phyloP scores from a whole-genome alignment of 371 early-diverging fungal genomes.

The Syncephalastrum contaminatum region DNA sequence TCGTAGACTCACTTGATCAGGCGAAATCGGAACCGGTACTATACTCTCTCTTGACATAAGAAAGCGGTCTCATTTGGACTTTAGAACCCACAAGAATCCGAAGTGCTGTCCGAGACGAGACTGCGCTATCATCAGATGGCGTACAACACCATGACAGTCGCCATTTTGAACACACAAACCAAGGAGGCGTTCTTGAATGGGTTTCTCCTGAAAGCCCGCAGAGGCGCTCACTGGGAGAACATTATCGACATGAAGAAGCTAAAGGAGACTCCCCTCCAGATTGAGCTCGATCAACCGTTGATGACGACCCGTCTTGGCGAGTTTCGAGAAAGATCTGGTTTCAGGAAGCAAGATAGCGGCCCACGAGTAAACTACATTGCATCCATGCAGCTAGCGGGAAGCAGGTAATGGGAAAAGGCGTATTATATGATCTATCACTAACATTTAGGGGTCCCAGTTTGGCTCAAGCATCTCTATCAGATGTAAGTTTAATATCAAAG shows the following conservation, averaged over 20 bases:
- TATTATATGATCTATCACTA: not conserved
- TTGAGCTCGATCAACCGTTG: slow-evolving; percentile 27
- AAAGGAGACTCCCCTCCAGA: slow-evolving; percentile 10
- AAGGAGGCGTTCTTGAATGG: slow-evolving; percentile 43
- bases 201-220: slow-evolving; percentile 43
- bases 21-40: slow-evolving; percentile 17
- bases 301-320: slow-evolving; percentile 37
- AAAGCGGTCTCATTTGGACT: too few species aligned
- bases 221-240: slow-evolving; percentile 51
- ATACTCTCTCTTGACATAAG: too few species aligned
- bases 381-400: slow-evolving; percentile 27
- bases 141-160: slow-evolving; percentile 59
- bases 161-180: slow-evolving; percentile 53
- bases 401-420: slow-evolving; percentile 26
- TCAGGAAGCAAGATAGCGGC: slow-evolving; percentile 3
- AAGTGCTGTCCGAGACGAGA: slow-evolving; percentile 2
- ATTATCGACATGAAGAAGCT: slow-evolving; percentile 41
- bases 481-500: slow-evolving; percentile 9
- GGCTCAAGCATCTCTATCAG: slow-evolving; percentile 24
- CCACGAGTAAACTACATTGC: slow-evolving; percentile 16
- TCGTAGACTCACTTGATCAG: slow-evolving; percentile 19
- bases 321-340: slow-evolving; percentile 27
- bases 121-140: slow-evolving; percentile 57
- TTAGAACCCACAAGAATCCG: slow-evolving; percentile 10
- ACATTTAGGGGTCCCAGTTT: slow-evolving; percentile 17